These are phyloP conservation scores for Acephala macrosclerotiorum DNA, from an alignment of 2,329 filamentous ascomycete species.

Conservation along the genomic window DNA sequence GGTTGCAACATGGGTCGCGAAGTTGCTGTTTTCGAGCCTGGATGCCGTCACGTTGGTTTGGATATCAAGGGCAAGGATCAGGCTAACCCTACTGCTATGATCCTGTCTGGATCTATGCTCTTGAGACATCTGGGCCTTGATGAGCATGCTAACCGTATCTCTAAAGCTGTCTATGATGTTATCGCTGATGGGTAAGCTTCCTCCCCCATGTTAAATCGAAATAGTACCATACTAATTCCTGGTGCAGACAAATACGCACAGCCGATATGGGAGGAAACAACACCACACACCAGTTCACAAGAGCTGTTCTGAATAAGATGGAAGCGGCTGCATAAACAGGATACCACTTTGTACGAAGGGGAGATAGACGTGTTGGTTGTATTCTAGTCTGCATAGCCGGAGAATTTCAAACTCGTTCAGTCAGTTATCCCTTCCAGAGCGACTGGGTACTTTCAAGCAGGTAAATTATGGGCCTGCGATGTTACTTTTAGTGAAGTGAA, in stretches of 20 bases:
- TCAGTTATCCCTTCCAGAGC: conserved; percentile 11
- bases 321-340: conserved; percentile 57
- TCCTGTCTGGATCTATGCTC: conserved; percentile 96
- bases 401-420: conserved; percentile 27
- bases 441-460: background rate
- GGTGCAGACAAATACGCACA: conserved; percentile 78
- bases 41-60: conserved; percentile 98
- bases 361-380: conserved; percentile 33
- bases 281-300: conserved; percentile 94
- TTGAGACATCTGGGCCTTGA: conserved; percentile 96
- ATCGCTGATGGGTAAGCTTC: conserved; percentile 86
- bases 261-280: conserved; percentile 93
- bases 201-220: no score
- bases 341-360: conserved; percentile 38
- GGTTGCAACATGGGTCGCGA: conserved; percentile 99
- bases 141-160: conserved; percentile 98
- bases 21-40: conserved; percentile 97
- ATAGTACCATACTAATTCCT: no score
- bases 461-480: no score
- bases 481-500: background rate
- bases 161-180: conserved; percentile 78
- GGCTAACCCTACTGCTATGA: conserved; percentile 95
- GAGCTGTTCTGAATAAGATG: conserved; percentile 95
- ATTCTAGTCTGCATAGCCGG: conserved; percentile 41
- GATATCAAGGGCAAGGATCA: conserved; percentile 99